phyloP scores from a whole-genome alignment of 2,329 filamentous ascomycete genomes.

The Aspergillus pseudoterreus region DNA sequence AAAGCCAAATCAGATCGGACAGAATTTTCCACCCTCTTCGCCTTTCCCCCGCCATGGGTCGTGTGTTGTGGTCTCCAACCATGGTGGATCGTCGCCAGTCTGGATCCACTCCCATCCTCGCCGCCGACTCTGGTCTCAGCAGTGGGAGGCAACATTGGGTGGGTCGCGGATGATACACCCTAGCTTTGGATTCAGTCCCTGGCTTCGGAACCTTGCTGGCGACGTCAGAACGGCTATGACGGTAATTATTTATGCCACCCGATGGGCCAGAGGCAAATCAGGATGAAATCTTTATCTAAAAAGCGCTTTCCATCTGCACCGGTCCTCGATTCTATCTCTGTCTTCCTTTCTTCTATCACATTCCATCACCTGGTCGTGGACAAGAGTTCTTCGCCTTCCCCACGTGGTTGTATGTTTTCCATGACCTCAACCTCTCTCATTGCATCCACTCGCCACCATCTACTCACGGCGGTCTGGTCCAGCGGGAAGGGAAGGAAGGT shows the following conservation, averaged over 20 bases:
- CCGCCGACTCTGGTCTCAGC: neutral
- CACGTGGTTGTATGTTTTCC: too few species aligned
- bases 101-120: neutral
- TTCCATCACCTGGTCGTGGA: too few species aligned
- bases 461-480: too few species aligned
- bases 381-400: too few species aligned
- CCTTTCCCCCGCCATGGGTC: neutral
- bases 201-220: constrained; percentile 3
- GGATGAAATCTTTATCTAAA: too few species aligned
- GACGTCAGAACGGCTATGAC: constrained; percentile 8
- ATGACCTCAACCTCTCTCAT: too few species aligned
- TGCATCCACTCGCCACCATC: too few species aligned
- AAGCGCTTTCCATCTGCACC: too few species aligned
- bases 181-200: constrained; percentile 1
- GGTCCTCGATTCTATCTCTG: too few species aligned
- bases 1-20: neutral
- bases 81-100: neutral
- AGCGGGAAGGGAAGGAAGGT: neutral
- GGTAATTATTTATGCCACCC: constrained; percentile 1
- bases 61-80: neutral
- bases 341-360: too few species aligned
- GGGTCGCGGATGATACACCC: neutral
- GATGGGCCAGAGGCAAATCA: neutral
- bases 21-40: neutral
- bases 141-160: neutral